These are phyloP conservation scores for Fusarium fracticaudum DNA, from an alignment of 2,329 filamentous ascomycete species.

Conservation along the genomic window DNA sequence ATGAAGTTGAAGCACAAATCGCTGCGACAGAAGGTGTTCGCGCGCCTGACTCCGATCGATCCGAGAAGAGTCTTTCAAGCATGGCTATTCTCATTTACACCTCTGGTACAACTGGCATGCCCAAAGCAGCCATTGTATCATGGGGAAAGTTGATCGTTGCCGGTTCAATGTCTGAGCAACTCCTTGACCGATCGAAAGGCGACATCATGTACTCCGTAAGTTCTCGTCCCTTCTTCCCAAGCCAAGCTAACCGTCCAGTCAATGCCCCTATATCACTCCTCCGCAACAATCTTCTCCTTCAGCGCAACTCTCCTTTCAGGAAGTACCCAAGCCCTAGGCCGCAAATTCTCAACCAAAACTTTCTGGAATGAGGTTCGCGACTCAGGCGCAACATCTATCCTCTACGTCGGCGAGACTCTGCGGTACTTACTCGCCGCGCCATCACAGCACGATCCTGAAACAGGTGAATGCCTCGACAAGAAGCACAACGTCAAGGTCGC, in stretches of 20 bases:
- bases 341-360: conserved; percentile 78
- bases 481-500: conserved; percentile 78
- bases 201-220: conserved; percentile 81
- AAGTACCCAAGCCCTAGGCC: conserved; percentile 75
- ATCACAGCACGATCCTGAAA: conserved; percentile 67
- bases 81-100: conserved; percentile 85
- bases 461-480: conserved; percentile 75
- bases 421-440: conserved; percentile 80
- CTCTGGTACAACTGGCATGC: conserved; percentile 84
- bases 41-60: conserved; percentile 66
- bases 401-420: conserved; percentile 90
- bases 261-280: conserved; percentile 91
- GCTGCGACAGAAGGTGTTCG: conserved; percentile 62
- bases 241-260: conserved; percentile 57
- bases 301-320: conserved; percentile 67
- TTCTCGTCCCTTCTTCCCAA: neutral
- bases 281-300: conserved; percentile 77
- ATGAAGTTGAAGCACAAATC: conserved; percentile 65
- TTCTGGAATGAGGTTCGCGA: conserved; percentile 83
- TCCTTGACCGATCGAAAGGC: conserved; percentile 65
- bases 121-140: conserved; percentile 81
- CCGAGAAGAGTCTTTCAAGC: conserved; percentile 59
- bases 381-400: conserved; percentile 77
- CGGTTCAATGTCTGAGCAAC: conserved; percentile 49
- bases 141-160: conserved; percentile 72